phyloP scores from a whole-genome alignment of 164 flowering plant species.

The Nelumbo lutea region DNA sequence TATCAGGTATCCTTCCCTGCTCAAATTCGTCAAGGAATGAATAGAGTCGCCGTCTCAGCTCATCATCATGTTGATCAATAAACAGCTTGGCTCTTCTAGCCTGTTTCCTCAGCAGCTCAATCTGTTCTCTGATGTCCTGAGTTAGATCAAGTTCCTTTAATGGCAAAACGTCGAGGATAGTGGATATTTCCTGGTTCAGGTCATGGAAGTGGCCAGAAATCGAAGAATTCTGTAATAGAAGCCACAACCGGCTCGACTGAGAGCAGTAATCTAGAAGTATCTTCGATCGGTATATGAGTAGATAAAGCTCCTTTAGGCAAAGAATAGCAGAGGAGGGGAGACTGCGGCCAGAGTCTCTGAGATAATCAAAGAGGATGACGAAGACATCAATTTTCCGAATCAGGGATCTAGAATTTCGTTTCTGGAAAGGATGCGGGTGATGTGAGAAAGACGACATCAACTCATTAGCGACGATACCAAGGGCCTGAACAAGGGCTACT shows the following conservation, averaged over 20 bases:
- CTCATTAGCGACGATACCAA: conserved; percentile 40
- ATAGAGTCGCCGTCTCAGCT: conserved; percentile 38
- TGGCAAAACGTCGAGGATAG: conserved; percentile 86
- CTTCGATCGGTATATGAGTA: conserved; percentile 58
- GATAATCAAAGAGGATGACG: conserved; percentile 42
- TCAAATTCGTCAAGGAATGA: conserved; percentile 61
- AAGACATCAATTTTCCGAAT: conserved; percentile 60
- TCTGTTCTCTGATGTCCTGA: conserved; percentile 59
- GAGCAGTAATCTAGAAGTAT: conserved; percentile 65
- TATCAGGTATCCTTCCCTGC: conserved; percentile 44
- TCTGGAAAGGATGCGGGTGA: conserved; percentile 45
- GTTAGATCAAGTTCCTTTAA: conserved; percentile 41
- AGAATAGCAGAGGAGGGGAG: conserved; percentile 43
- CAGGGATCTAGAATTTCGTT: conserved; percentile 52
- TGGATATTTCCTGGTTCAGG: conserved; percentile 64
- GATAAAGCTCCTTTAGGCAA: conserved; percentile 78
- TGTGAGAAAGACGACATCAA: conserved; percentile 38
- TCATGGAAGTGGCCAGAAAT: conserved; percentile 83
- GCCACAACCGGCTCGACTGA: conserved; percentile 69
- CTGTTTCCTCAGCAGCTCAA: conserved; percentile 58
- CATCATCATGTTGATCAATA: conserved; percentile 59
- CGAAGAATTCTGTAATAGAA: conserved; percentile 64
- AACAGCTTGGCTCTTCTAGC: conserved; percentile 43
- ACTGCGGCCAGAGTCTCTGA: conserved; percentile 11
- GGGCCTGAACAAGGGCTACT: conserved; percentile 47